Percentiles rank a stretch among this genome's conserved stretches.
Evolutionary conservation across 352 stramenopile genomes (phyloP).

Genomic region (Blastocystis sp.): DNA sequence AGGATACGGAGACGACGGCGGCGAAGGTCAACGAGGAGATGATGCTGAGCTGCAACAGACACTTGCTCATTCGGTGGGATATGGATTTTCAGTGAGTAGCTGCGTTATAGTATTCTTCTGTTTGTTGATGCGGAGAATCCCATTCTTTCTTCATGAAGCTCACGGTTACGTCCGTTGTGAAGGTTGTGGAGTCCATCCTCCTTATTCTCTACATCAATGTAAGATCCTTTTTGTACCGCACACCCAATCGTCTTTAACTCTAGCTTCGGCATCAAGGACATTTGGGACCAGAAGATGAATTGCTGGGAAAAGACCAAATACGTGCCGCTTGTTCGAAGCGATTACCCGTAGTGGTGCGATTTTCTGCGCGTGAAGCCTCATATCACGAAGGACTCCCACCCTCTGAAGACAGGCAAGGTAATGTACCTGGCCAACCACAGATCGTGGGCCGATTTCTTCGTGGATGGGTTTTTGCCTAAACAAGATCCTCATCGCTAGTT

Average conservation of each 20-base stretch:
- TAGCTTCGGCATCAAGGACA: slow-evolving; percentile 24
- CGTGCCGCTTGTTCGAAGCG: neutral
- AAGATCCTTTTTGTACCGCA: slow-evolving; percentile 1
- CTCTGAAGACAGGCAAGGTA: slow-evolving; percentile 7
- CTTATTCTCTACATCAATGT: slow-evolving; percentile 32
- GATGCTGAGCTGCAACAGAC: slow-evolving; percentile 36
- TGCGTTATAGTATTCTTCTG: neutral
- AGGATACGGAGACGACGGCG: neutral
- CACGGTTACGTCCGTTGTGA: neutral
- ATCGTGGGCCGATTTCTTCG: slow-evolving; percentile 65
- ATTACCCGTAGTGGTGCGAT: slow-evolving; percentile 22
- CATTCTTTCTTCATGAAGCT: neutral
- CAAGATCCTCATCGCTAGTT: neutral
- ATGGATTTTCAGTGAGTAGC: slow-evolving; percentile 38
- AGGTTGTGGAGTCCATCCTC: slow-evolving; percentile 1
- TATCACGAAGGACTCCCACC: slow-evolving; percentile 20
- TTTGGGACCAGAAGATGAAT: slow-evolving; percentile 32
- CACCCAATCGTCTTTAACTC: neutral
- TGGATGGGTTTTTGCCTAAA: slow-evolving; percentile 22
- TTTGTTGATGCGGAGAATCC: neutral
- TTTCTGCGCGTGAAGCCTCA: slow-evolving; percentile 37
- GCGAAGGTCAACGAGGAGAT: slow-evolving; percentile 11
- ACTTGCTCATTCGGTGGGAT: slow-evolving; percentile 50
- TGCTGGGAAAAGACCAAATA: slow-evolving; percentile 48
- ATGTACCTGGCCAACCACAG: slow-evolving; percentile 57